Percentiles rank a stretch among this genome's conserved stretches.
Conservation (phyloP, 495 filamentous ascomycete species). For the Talaromyces ruber region DNA sequence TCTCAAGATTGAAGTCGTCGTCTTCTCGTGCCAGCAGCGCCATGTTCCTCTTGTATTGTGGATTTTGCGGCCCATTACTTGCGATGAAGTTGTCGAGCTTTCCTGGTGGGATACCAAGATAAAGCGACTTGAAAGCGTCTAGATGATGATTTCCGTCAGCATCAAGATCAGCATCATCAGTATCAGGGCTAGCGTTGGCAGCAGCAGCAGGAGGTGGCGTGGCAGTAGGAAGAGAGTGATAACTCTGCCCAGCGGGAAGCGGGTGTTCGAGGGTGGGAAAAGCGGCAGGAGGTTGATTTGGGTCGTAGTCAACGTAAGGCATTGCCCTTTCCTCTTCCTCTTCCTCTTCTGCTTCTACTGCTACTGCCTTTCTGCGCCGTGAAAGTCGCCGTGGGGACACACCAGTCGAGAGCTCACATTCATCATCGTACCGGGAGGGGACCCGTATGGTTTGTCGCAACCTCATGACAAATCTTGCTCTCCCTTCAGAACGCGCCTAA, state of each 20-base stretch:
- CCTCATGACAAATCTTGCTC: conserved; percentile 8
- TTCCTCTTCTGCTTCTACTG: conserved; percentile 14
- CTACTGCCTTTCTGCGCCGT: conserved; percentile 5
- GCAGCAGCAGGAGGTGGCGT: not conserved
- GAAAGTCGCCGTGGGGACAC: conserved; percentile 5
- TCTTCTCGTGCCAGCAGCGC: conserved; percentile 13
- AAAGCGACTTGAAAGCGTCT: not conserved
- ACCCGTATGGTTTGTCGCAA: conserved; percentile 10
- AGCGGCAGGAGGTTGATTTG: conserved; percentile 30
- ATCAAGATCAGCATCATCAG: not conserved
- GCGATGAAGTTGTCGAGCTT: conserved; percentile 18
- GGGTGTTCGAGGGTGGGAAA: conserved; percentile 31
- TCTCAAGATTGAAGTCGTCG: not conserved
- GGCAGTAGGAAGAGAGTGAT: not conserved
- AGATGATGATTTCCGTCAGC: not conserved
- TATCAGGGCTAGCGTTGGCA: not conserved
- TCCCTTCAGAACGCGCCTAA: not conserved
- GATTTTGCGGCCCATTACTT: conserved; percentile 29
- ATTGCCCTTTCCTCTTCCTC: conserved; percentile 12
- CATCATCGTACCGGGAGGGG: conserved; percentile 10
- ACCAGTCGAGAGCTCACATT: conserved; percentile 3
- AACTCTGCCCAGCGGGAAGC: not conserved
- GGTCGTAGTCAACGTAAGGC: conserved; percentile 24
- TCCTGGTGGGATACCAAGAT: conserved; percentile 9
- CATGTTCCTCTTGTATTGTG: conserved; percentile 28